These are phyloP conservation scores for Collariella sp. DNA, from an alignment of 495 filamentous ascomycete genomes.

Conservation along the genomic window DNA sequence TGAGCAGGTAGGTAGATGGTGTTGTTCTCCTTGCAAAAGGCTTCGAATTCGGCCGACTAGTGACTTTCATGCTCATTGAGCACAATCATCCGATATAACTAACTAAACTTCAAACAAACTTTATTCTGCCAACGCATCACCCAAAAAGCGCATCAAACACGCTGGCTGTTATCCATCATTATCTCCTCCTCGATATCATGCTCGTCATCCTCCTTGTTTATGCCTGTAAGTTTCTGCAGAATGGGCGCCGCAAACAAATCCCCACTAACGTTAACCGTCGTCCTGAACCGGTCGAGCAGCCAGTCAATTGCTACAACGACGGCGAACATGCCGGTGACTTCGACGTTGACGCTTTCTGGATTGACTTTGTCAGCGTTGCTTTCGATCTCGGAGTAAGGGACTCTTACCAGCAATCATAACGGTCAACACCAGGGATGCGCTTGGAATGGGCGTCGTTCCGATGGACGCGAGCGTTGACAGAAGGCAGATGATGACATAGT, in stretches of 20 bases:
- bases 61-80: no score
- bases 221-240: constrained; percentile 14
- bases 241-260: constrained; percentile 22
- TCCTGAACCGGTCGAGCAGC: constrained; percentile 28
- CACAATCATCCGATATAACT: no score
- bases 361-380: no score
- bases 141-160: no score
- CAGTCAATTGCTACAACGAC: constrained; percentile 26
- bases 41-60: no score
- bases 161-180: neutral
- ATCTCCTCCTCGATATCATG: neutral
- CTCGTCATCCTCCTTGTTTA: constrained; percentile 6
- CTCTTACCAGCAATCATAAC: constrained; percentile 32
- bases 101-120: no score
- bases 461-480: constrained; percentile 28
- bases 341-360: constrained; percentile 22
- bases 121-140: no score
- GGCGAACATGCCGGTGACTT: constrained; percentile 27
- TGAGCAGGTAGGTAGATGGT: no score
- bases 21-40: no score
- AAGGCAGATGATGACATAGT: constrained; percentile 27
- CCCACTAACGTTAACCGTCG: constrained; percentile 25
- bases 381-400: no score
- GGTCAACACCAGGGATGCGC: constrained; percentile 26
- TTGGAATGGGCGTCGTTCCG: constrained; percentile 29